These are phyloP conservation scores for Pythium pyrilobum DNA, from an alignment of 352 stramenopile species.

Conservation along the genomic window DNA sequence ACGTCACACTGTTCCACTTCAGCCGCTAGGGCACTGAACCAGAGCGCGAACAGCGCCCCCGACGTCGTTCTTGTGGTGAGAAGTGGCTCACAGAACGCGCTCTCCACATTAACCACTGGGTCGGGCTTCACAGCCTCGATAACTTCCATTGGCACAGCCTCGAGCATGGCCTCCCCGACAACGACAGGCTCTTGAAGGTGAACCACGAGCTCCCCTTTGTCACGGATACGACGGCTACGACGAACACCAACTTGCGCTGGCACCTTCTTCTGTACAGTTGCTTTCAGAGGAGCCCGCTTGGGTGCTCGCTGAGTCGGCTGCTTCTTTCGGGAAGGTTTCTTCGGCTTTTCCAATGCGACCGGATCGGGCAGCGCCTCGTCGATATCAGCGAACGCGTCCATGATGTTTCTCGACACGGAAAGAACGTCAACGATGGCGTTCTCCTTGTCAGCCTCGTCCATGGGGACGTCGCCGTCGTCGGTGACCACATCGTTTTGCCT, in stretches of 20 bases:
- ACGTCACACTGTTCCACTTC: slow-evolving; percentile 4
- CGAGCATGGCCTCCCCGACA: too few species aligned
- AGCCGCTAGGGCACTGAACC: slow-evolving; percentile 12
- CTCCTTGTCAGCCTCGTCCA: slow-evolving; percentile 7
- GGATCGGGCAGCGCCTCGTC: neutral
- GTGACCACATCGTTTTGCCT: neutral
- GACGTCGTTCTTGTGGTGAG: slow-evolving; percentile 13
- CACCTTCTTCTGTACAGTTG: neutral
- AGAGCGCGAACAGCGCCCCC: slow-evolving; percentile 16
- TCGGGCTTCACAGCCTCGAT: neutral
- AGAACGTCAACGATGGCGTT: neutral
- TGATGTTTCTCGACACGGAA: slow-evolving; percentile 12
- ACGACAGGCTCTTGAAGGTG: neutral
- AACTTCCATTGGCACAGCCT: neutral
- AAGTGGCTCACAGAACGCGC: slow-evolving; percentile 10
- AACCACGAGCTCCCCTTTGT: neutral
- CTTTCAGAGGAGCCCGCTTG: neutral
- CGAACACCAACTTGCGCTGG: neutral
- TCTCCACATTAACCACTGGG: slow-evolving; percentile 3
- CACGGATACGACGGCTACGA: slow-evolving; percentile 2
- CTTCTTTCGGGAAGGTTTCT: neutral
- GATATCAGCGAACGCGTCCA: slow-evolving; percentile 12
- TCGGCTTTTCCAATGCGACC: neutral
- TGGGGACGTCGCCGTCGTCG: neutral
- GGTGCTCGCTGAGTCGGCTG: neutral